phyloP scores from a whole-genome alignment of 2,329 filamentous ascomycete genomes.

The Aspergillus clavatus region DNA sequence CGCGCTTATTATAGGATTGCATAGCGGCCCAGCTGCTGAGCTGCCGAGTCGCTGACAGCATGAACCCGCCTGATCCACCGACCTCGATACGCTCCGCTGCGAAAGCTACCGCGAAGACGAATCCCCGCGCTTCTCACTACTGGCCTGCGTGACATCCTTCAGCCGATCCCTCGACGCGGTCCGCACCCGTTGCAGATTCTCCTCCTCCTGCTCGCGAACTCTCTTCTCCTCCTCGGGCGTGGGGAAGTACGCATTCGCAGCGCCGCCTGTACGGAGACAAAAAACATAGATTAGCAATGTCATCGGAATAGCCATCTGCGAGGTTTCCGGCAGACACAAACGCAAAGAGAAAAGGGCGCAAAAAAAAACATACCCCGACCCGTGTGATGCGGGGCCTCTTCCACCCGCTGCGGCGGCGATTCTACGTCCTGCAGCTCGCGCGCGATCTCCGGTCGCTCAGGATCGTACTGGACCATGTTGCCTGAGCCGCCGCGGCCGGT shows the following conservation, averaged over 20 bases:
- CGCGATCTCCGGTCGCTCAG: conserved; percentile 60
- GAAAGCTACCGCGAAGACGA: conserved; percentile 1
- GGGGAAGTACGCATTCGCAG: conserved; percentile 32
- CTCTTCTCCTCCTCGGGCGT: conserved; percentile 24
- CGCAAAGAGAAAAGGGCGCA: not conserved
- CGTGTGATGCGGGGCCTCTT: conserved; percentile 39
- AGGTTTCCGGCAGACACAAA: no score
- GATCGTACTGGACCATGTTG: conserved; percentile 79
- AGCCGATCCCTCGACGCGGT: conserved; percentile 25
- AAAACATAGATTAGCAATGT: not conserved
- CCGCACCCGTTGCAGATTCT: conserved; percentile 28
- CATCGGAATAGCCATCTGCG: no score
- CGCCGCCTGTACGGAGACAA: conserved; percentile 31
- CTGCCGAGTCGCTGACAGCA: not conserved
- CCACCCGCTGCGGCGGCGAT: conserved; percentile 40
- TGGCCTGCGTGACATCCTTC: conserved; percentile 22
- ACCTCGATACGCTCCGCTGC: no score
- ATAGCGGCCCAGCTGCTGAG: not conserved
- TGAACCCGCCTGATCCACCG: no score
- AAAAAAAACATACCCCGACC: conserved; percentile 37
- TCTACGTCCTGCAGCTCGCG: conserved; percentile 79
- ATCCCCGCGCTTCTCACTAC: conserved; percentile 15
- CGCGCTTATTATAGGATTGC: not conserved
- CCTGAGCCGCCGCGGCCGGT: conserved; percentile 84
- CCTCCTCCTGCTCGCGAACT: conserved; percentile 31